Percentiles rank a stretch among this genome's conserved stretches.
These are phyloP conservation scores for Pythium diclinum DNA, from an alignment of 352 stramenopile genomes.

Conservation along the genomic window DNA sequence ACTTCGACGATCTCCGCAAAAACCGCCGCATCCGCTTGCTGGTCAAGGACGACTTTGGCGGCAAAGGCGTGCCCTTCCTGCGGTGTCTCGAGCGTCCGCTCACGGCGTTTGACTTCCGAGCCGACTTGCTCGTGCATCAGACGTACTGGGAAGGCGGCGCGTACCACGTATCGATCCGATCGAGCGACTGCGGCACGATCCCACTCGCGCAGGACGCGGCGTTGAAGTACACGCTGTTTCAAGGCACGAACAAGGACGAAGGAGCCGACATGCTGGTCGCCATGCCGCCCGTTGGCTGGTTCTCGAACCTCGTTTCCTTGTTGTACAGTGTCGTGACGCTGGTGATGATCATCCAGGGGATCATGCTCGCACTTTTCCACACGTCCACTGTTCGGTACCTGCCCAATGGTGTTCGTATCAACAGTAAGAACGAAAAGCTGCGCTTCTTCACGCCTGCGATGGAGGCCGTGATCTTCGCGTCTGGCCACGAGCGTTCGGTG, in stretches of 20 bases:
- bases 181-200: slow-evolving; percentile 39
- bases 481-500: slow-evolving; percentile 33
- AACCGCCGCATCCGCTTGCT: slow-evolving; percentile 34
- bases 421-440: slow-evolving; percentile 23
- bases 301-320: slow-evolving; percentile 31
- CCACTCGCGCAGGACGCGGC: slow-evolving; percentile 34
- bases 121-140: slow-evolving; percentile 50
- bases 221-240: slow-evolving; percentile 39
- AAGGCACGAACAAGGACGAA: slow-evolving; percentile 34
- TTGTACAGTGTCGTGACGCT: slow-evolving; percentile 46
- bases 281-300: slow-evolving; percentile 39
- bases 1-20: slow-evolving; percentile 35
- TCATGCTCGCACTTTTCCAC: slow-evolving; percentile 42
- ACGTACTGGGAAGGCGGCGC: slow-evolving; percentile 44
- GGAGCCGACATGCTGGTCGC: slow-evolving; percentile 41
- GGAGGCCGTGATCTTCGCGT: slow-evolving; percentile 30
- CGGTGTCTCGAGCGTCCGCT: slow-evolving; percentile 41
- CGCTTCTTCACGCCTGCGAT: slow-evolving; percentile 44
- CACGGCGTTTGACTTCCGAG: slow-evolving; percentile 43
- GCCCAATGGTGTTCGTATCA: slow-evolving; percentile 32
- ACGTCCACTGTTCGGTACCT: slow-evolving; percentile 40
- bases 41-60: slow-evolving; percentile 37
- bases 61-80: slow-evolving; percentile 38
- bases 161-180: slow-evolving; percentile 46
- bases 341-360: slow-evolving; percentile 35